These are phyloP conservation scores for Fusarium devonianum DNA, from an alignment of 2,329 filamentous ascomycete genomes.

Conservation along the genomic window DNA sequence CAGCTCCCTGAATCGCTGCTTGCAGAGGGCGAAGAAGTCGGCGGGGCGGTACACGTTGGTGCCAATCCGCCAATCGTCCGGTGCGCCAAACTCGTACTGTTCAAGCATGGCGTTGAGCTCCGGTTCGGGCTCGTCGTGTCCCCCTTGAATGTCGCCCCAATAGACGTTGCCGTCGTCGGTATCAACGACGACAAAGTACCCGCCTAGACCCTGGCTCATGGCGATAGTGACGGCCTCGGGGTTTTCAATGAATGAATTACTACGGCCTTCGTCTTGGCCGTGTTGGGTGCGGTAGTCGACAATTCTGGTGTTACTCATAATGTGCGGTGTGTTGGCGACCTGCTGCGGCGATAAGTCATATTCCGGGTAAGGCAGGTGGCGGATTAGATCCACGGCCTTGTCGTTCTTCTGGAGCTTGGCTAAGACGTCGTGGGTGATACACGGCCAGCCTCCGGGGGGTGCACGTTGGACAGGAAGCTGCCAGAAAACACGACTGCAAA, in stretches of 20 bases:
- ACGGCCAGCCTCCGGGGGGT: slow-evolving; percentile 21
- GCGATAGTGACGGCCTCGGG: slow-evolving; percentile 14
- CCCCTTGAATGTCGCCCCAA: slow-evolving; percentile 11
- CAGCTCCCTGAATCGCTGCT: neutral
- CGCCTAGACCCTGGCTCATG: neutral
- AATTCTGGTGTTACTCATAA: neutral
- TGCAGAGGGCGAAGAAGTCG: slow-evolving; percentile 4
- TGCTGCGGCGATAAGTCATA: neutral
- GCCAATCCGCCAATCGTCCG: neutral
- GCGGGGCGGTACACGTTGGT: neutral
- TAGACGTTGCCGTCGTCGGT: slow-evolving; percentile 26
- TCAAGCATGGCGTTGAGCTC: neutral
- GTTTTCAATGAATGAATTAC: neutral
- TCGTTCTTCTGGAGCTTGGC: slow-evolving; percentile 10
- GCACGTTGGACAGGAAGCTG: slow-evolving; percentile 1
- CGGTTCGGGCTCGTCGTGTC: neutral
- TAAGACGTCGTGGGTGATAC: slow-evolving; percentile 18
- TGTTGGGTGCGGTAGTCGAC: neutral
- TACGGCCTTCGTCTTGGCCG: neutral
- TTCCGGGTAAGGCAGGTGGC: slow-evolving; percentile 20
- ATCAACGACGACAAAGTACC: slow-evolving; percentile 22
- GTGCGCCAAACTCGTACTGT: neutral
- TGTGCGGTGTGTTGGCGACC: neutral
- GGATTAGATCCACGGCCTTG: slow-evolving; percentile 22
- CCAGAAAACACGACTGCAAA: slow-evolving; percentile 27